Evolutionary conservation across 1,139 yeast genomes (phyloP).

Genomic region (Hansenula sp.): DNA sequence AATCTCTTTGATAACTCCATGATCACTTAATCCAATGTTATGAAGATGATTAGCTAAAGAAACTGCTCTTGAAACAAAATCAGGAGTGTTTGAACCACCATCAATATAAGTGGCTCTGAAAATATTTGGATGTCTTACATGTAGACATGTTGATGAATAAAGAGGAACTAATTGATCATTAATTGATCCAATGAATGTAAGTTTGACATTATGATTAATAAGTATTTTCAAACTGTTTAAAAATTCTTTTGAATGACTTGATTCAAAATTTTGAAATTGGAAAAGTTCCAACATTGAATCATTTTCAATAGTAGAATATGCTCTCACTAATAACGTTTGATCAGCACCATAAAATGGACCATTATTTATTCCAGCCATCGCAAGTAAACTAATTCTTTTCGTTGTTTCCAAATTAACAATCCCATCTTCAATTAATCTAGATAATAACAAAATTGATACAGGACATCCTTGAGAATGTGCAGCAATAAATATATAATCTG

Average conservation of each 20-base stretch:
- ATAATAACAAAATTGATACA: conserved; percentile 74
- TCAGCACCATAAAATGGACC: conserved; percentile 94
- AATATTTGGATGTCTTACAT: conserved; percentile 83
- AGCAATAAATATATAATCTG: conserved; percentile 85
- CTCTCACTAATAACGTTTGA: conserved; percentile 76
- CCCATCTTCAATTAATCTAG: conserved; percentile 67
- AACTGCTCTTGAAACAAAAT: conserved; percentile 46
- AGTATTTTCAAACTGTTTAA: conserved; percentile 62
- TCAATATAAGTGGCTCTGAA: conserved; percentile 89
- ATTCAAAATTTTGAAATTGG: conserved; percentile 75
- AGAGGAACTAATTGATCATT: conserved; percentile 92
- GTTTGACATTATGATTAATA: conserved; percentile 66
- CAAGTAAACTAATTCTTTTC: conserved; percentile 67
- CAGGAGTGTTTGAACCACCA: conserved; percentile 41
- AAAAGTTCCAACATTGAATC: conserved; percentile 82
- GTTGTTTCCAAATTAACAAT: conserved; percentile 41
- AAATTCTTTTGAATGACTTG: conserved; percentile 67
- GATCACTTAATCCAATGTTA: conserved; percentile 67
- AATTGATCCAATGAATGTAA: conserved; percentile 79
- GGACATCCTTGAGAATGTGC: conserved; percentile 97
- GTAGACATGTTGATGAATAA: conserved; percentile 81
- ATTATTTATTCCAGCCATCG: conserved; percentile 93
- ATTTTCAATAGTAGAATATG: conserved; percentile 85
- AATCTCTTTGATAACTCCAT: conserved; percentile 75
- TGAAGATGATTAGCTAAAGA: conserved; percentile 47